Conservation (phyloP, 805 yeast species). For the Wickerhamomyces tratensis region DNA sequence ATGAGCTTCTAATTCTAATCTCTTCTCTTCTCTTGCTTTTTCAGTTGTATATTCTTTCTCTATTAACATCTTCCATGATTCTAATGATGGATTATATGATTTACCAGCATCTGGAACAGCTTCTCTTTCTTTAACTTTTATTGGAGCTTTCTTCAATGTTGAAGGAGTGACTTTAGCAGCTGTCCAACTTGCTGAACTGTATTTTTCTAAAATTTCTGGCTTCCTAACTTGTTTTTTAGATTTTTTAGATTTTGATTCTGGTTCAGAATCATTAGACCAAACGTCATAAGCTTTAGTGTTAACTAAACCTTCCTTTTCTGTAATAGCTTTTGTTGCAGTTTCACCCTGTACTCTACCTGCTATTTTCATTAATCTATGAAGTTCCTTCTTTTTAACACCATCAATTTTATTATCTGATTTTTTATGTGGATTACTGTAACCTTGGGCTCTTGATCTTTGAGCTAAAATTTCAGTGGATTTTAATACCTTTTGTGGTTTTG, state of each 20-base stretch:
- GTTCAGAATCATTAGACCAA: constrained; percentile 42
- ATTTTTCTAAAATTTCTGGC: constrained; percentile 30
- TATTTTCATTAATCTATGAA: constrained; percentile 56
- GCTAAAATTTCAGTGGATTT: constrained; percentile 44
- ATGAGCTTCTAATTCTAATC: constrained; percentile 52
- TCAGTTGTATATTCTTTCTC: constrained; percentile 58
- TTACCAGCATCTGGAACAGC: constrained; percentile 72
- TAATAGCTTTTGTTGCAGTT: constrained; percentile 36
- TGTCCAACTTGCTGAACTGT: constrained; percentile 38
- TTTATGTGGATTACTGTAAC: constrained; percentile 33
- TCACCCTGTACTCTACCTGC: constrained; percentile 66
- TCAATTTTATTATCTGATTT: constrained; percentile 34
- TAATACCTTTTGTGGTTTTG: constrained; percentile 24
- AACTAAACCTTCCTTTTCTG: constrained; percentile 58
- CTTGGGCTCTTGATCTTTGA: constrained; percentile 70
- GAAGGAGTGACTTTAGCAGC: constrained; percentile 43
- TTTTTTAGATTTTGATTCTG: constrained; percentile 10
- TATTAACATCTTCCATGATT: constrained; percentile 72
- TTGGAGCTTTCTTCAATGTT: constrained; percentile 43
- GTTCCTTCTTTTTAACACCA: constrained; percentile 56
- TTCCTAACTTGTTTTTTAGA: constrained; percentile 9
- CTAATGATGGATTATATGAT: constrained; percentile 84
- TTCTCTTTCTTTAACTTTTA: constrained; percentile 41
- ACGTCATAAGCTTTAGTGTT: constrained; percentile 48
- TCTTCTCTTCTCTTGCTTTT: constrained; percentile 54